Percentiles rank a stretch among this genome's conserved stretches.
These are phyloP conservation scores for Nyctanthes arbortristis DNA, from an alignment of 257 asterid species.

Conservation along the genomic window DNA sequence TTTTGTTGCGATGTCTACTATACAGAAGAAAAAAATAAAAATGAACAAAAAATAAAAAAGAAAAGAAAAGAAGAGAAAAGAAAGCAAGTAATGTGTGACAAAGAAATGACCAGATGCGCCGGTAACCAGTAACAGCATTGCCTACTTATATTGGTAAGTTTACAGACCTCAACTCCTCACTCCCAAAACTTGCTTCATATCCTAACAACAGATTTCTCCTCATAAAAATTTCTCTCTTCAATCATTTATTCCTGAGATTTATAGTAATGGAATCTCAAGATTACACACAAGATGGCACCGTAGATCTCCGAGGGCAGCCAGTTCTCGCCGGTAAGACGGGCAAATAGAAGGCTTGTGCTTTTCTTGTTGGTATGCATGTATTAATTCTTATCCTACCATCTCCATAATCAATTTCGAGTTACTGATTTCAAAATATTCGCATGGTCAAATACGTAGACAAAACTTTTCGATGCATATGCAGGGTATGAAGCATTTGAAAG, in stretches of 20 bases:
- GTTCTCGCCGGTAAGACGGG: constrained; percentile 68
- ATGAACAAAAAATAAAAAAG: neutral
- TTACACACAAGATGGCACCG: constrained; percentile 80
- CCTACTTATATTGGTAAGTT: constrained; percentile 31
- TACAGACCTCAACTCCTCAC: constrained; percentile 19
- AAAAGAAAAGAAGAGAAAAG: neutral
- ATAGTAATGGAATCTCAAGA: constrained; percentile 56
- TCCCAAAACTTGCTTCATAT: constrained; percentile 18
- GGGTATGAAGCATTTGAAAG: constrained; percentile 89
- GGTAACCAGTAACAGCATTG: constrained; percentile 18
- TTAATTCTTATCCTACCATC: neutral
- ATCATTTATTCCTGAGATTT: neutral
- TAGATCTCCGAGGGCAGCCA: constrained; percentile 74
- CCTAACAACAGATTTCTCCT: constrained; percentile 14
- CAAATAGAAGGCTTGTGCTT: constrained; percentile 87
- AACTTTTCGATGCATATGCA: constrained; percentile 15
- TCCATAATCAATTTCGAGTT: neutral
- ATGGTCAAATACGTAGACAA: no score
- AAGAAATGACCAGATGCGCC: constrained; percentile 24
- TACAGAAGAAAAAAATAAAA: neutral
- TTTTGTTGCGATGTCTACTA: neutral
- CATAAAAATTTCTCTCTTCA: neutral
- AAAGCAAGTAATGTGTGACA: neutral
- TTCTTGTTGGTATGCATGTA: constrained; percentile 61
- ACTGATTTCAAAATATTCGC: no score